These are phyloP conservation scores for Leccinum laetum DNA, from an alignment of 1,284 basidiomycete genomes.

Conservation along the genomic window DNA sequence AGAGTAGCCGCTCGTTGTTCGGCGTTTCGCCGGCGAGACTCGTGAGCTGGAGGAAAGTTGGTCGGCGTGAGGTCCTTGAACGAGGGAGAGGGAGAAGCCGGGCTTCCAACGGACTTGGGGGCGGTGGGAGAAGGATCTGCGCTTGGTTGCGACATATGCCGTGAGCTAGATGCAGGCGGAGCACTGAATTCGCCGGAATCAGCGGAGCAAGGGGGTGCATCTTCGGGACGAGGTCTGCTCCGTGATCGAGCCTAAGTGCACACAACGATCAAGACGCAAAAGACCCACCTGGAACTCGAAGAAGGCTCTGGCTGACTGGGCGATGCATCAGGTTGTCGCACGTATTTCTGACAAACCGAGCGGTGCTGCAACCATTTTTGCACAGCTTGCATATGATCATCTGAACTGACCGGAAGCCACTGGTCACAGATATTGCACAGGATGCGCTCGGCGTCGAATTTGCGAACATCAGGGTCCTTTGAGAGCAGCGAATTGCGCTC, in stretches of 20 bases:
- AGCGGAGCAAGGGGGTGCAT: conserved; percentile 6
- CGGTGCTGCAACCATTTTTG: conserved; percentile 56
- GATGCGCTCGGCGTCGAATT: conserved; percentile 69
- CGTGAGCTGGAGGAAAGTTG: conserved; percentile 50
- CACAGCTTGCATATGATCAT: conserved; percentile 53
- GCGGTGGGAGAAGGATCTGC: conserved; percentile 9
- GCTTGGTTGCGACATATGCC: conserved; percentile 10
- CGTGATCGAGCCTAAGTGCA: not conserved
- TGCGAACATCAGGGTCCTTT: conserved; percentile 65
- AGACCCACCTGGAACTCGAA: conserved; percentile 25
- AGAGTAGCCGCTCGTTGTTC: conserved; percentile 72
- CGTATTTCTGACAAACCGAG: conserved; percentile 42
- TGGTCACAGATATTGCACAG: conserved; percentile 66
- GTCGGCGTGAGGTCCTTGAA: conserved; percentile 53
- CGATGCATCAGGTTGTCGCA: conserved; percentile 9
- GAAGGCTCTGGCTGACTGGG: conserved; percentile 23
- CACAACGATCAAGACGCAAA: not conserved
- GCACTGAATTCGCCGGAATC: conserved; percentile 15
- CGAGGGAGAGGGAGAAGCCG: conserved; percentile 38
- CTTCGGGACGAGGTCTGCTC: conserved; percentile 18
- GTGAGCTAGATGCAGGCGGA: conserved; percentile 9
- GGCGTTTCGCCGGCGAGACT: conserved; percentile 68
- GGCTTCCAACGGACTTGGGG: conserved; percentile 18
- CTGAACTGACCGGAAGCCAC: conserved; percentile 57
- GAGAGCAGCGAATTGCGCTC: conserved; percentile 57